Evolutionary conservation across 768 basidiomycete species (phyloP).

Genomic region (Sarcodon sp.): DNA sequence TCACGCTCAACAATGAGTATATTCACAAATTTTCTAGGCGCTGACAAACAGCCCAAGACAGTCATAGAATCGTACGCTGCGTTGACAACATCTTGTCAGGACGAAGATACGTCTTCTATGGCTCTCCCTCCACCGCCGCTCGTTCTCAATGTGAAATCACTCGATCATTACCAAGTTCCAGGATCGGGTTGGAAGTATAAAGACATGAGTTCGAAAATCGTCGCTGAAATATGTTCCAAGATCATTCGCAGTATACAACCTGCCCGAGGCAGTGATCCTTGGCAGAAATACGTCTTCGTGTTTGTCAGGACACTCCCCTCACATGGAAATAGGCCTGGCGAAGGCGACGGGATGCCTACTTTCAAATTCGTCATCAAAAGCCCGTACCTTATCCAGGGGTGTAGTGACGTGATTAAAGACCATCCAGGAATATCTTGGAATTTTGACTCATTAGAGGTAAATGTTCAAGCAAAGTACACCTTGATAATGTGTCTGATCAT

Average conservation of each 20-base stretch:
- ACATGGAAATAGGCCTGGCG: slow-evolving; percentile 12
- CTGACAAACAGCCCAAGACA: neutral
- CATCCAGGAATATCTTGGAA: slow-evolving; percentile 55
- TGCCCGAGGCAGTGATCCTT: slow-evolving; percentile 33
- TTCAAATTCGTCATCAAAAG: slow-evolving; percentile 49
- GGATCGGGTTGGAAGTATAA: slow-evolving; percentile 53
- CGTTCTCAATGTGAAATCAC: slow-evolving; percentile 36
- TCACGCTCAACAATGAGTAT: neutral
- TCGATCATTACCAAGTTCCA: slow-evolving; percentile 45
- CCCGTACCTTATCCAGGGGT: slow-evolving; percentile 39
- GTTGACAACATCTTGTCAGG: neutral
- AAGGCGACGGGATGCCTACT: slow-evolving; percentile 15
- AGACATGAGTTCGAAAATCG: slow-evolving; percentile 42
- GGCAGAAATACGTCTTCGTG: slow-evolving; percentile 47
- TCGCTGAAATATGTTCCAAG: slow-evolving; percentile 23
- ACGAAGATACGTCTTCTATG: neutral
- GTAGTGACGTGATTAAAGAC: slow-evolving; percentile 41
- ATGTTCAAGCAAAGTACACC: neutral
- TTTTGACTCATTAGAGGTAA: slow-evolving; percentile 40
- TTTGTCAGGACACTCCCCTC: slow-evolving; percentile 38
- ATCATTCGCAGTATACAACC: slow-evolving; percentile 13
- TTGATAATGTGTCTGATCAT: neutral
- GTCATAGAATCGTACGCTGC: too few species aligned
- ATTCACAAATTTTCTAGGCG: neutral
- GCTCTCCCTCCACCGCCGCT: slow-evolving; percentile 24